Percentiles rank a stretch among this genome's conserved stretches.
Conservation (phyloP, 108 stramenopile genomes). For the Skeletonema tropicum region DNA sequence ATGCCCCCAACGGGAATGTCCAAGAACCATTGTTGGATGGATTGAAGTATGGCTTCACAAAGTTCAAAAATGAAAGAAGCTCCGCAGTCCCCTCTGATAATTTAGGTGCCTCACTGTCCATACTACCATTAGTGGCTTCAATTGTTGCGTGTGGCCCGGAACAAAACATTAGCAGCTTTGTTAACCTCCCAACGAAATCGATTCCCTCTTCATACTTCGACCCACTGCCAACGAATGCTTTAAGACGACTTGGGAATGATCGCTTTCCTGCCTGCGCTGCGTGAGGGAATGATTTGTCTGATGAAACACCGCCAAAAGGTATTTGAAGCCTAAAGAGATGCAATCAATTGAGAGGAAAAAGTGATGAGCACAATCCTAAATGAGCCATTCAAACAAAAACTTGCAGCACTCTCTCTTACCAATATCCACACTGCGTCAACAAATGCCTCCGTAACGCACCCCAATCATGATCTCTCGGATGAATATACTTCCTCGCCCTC, state of each 20-base stretch:
- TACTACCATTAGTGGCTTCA: neutral
- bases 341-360: neutral
- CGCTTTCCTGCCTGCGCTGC: conserved; percentile 60
- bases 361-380: neutral
- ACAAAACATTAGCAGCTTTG: conserved; percentile 81
- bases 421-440: conserved; percentile 76
- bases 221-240: conserved; percentile 70
- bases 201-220: conserved; percentile 85
- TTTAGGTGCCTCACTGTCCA: neutral
- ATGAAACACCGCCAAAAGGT: conserved; percentile 74
- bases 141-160: conserved; percentile 43
- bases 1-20: conserved; percentile 88
- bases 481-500: conserved; percentile 80
- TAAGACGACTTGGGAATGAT: conserved; percentile 71
- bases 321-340: conserved; percentile 54
- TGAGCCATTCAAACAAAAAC: too few relatives aligned
- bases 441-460: conserved; percentile 69
- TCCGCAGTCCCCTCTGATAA: conserved; percentile 80
- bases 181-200: conserved; percentile 82
- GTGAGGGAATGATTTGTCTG: conserved; percentile 78
- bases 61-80: conserved; percentile 76
- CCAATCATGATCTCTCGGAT: conserved; percentile 67
- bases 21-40: conserved; percentile 89
- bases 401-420: conserved; percentile 34
- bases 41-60: conserved; percentile 89